phyloP scores from a whole-genome alignment of 805 yeast genomes.

The Kodamaea neixiangensis region DNA sequence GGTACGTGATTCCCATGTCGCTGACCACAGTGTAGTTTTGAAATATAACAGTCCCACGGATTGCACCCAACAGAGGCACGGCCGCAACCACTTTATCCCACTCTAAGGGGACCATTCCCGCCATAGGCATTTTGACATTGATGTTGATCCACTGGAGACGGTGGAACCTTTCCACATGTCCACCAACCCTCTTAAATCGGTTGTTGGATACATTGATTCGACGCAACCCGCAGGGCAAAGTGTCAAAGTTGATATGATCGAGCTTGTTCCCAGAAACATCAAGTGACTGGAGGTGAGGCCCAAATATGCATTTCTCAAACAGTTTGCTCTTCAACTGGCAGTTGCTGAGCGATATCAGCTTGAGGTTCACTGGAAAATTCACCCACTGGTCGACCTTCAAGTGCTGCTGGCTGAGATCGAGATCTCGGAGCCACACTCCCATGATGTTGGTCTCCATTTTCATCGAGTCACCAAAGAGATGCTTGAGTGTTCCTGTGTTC shows the following conservation, averaged over 20 bases:
- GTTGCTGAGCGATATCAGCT: constrained; percentile 1
- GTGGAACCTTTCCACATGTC: constrained; percentile 1
- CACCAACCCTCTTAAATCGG: constrained; percentile 3
- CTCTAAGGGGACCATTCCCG: not conserved
- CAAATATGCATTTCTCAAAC: constrained; percentile 8
- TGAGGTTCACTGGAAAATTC: constrained; percentile 6
- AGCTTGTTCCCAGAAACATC: constrained; percentile 2
- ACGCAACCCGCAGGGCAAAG: constrained; percentile 1
- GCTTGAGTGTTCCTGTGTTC: constrained; percentile 3
- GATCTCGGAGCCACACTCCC: constrained; percentile 5
- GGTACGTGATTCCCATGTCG: constrained; percentile 8
- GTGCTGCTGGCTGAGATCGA: constrained; percentile 7
- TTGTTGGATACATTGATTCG: constrained; percentile 1
- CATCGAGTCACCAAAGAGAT: constrained; percentile 3
- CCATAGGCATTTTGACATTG: constrained; percentile 4
- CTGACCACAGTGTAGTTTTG: constrained; percentile 1
- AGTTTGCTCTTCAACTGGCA: constrained; percentile 7
- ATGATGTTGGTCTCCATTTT: constrained; percentile 3
- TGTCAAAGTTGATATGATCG: constrained; percentile 3
- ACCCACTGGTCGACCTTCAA: constrained; percentile 8
- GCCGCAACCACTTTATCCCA: constrained; percentile 1
- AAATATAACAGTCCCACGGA: constrained; percentile 3
- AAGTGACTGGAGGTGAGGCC: not conserved
- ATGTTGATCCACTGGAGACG: constrained; percentile 4
- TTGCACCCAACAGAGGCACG: constrained; percentile 1